Percentiles rank a stretch among this genome's conserved stretches.
phyloP scores from a whole-genome alignment of 306 rosid species.

The Rubus idaeus region DNA sequence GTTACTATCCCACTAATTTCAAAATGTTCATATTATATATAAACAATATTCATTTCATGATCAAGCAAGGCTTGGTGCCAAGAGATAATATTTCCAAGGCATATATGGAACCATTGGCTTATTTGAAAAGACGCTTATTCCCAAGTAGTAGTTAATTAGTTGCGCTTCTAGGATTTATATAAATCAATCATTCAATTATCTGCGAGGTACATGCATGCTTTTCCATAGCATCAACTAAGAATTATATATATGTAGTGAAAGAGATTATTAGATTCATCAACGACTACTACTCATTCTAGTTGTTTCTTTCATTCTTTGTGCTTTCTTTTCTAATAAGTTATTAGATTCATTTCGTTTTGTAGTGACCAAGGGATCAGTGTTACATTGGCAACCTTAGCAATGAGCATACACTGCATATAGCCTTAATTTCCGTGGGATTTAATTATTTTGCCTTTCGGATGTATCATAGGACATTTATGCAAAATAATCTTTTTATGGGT shows the following conservation, averaged over 20 bases:
- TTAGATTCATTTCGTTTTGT: conserved; percentile 6
- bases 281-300: neutral
- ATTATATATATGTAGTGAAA: neutral
- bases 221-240: conserved; percentile 14
- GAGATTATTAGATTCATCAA: no score
- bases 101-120: conserved; percentile 22
- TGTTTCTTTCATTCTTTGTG: neutral
- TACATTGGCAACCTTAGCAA: neutral
- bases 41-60: neutral
- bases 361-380: neutral
- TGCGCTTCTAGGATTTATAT: neutral
- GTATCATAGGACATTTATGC: neutral
- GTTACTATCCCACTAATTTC: conserved; percentile 19
- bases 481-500: neutral
- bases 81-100: conserved; percentile 20
- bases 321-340: neutral
- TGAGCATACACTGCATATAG: conserved; percentile 10
- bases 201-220: conserved; percentile 8
- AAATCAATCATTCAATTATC: conserved; percentile 16
- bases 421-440: neutral
- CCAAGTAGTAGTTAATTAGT: neutral
- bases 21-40: conserved; percentile 14
- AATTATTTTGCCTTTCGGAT: neutral
- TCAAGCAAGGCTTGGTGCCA: conserved; percentile 15
- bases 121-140: conserved; percentile 11